Evolutionary conservation across 2,329 filamentous ascomycete genomes (phyloP).

Genomic region (Penicillium sp.): DNA sequence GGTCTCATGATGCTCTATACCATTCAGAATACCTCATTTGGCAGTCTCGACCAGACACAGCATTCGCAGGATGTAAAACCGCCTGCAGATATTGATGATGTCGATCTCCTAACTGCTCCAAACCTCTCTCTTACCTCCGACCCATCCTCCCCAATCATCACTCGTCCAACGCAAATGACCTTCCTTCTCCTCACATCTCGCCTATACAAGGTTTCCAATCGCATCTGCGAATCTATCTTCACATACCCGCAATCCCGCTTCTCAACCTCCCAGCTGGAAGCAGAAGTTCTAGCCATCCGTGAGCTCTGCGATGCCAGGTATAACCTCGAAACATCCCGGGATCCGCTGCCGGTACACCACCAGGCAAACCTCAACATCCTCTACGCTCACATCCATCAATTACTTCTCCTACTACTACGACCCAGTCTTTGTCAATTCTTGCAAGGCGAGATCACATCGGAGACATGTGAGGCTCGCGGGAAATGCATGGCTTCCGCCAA

Average conservation of each 20-base stretch:
- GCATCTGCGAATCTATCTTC: constrained; percentile 46
- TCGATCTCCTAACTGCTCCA: constrained; percentile 40
- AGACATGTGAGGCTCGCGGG: constrained; percentile 37
- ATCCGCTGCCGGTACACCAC: constrained; percentile 42
- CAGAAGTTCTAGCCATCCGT: constrained; percentile 40
- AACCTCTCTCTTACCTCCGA: constrained; percentile 17
- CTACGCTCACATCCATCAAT: constrained; percentile 48
- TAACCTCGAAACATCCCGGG: constrained; percentile 30
- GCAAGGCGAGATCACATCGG: constrained; percentile 39
- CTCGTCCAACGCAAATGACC: constrained; percentile 49
- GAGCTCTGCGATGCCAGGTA: constrained; percentile 42
- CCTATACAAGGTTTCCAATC: constrained; percentile 45
- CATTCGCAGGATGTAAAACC: constrained; percentile 40
- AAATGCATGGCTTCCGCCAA: constrained; percentile 44
- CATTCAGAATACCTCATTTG: constrained; percentile 46
- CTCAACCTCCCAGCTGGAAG: constrained; percentile 36
- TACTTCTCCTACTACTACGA: constrained; percentile 46
- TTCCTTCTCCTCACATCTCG: constrained; percentile 49
- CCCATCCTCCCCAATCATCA: constrained; percentile 23
- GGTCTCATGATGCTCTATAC: constrained; percentile 50
- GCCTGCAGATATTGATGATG: constrained; percentile 46
- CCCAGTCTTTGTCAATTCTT: constrained; percentile 42
- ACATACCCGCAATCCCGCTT: constrained; percentile 32
- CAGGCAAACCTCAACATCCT: constrained; percentile 50
- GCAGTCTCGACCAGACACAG: constrained; percentile 41